Evolutionary conservation across 257 asterid genomes (phyloP).

Genomic region (Nyctanthes arbortristis): DNA sequence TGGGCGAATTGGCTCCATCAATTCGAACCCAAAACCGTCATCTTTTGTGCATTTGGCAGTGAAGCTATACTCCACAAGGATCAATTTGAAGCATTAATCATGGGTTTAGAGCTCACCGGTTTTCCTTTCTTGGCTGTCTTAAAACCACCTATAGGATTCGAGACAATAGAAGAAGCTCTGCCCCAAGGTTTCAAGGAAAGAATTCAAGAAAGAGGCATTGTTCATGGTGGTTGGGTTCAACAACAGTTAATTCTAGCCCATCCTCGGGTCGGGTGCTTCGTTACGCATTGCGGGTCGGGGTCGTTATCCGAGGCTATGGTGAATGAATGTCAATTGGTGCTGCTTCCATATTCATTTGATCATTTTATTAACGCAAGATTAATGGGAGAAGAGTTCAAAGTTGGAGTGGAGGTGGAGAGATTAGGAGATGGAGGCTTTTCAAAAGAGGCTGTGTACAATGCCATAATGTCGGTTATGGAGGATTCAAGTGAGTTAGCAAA

Average conservation of each 20-base stretch:
- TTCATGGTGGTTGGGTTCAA: slow-evolving; percentile 41
- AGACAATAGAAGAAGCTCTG: slow-evolving; percentile 35
- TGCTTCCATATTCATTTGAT: slow-evolving; percentile 36
- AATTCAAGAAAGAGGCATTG: slow-evolving; percentile 24
- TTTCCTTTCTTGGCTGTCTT: slow-evolving; percentile 33
- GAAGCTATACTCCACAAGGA: slow-evolving; percentile 22
- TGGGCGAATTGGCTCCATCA: slow-evolving; percentile 23
- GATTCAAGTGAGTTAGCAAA: slow-evolving; percentile 29
- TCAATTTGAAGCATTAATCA: slow-evolving; percentile 33
- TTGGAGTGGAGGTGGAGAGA: slow-evolving; percentile 42
- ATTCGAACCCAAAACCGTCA: slow-evolving; percentile 3
- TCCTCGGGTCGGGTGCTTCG: slow-evolving; percentile 37
- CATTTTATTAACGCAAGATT: slow-evolving; percentile 38
- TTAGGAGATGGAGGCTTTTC: slow-evolving; percentile 41
- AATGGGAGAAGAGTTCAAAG: slow-evolving; percentile 32
- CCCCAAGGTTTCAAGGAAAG: slow-evolving; percentile 32
- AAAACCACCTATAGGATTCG: slow-evolving; percentile 38
- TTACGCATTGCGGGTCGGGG: slow-evolving; percentile 43
- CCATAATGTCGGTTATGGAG: slow-evolving; percentile 38
- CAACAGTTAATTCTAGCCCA: slow-evolving; percentile 37
- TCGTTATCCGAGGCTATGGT: slow-evolving; percentile 41
- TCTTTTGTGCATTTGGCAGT: slow-evolving; percentile 31
- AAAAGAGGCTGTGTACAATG: slow-evolving; percentile 35
- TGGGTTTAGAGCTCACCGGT: slow-evolving; percentile 37
- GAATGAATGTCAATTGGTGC: slow-evolving; percentile 39